Evolutionary conservation across 352 stramenopile genomes (phyloP), one percentile per base, ranked within the genome.

Genomic region (Peronosclerospora sorghi): DNA sequence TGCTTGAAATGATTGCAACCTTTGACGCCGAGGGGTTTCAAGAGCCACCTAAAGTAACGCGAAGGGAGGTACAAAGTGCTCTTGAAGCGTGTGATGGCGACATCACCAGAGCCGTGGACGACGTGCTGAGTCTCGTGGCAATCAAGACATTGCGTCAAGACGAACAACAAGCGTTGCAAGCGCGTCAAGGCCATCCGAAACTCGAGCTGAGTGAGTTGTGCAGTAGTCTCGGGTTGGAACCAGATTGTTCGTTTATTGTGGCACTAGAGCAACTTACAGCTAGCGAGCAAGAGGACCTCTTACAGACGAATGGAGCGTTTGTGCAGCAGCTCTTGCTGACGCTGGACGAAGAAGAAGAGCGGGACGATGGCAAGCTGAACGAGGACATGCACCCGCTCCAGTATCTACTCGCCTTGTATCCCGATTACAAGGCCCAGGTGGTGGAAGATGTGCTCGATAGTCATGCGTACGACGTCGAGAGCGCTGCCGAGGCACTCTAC

Each of bases 361-460:
- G 4, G 44, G 56, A n/a, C 53, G 68, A 5, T 43, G 43, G 17
- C 49, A 66, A 19, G 18, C 5, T 14, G 30, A n/a, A 60, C 0
- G 68, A 83, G 13, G 48, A 73, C 9, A 14, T 59, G 20, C 72
- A 84, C 24, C 67, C 74, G 23, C 27, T 87, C 29, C 59, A 71
- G 24, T 42, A 71, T 45, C 55, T 87, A 12, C 48, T 78, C 29
- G 54, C 61, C 8, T 32, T 82, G 41, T 87, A 75, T 23, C 72
- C 74, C 5, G 36, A 70, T 45, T 79, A 76, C 54, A 63, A 68
- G 35, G 57, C 63, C 13, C 62, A 82, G 6, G 59, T 84, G 20
- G 67, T 87, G 32, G 72, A 85, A 20, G 60, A 76, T 34, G 66
- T 83, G 42, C 58, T 82, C 24, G 71, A 84, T 19, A 56, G 63